These are phyloP conservation scores for Nissolia schottii DNA, from an alignment of 306 rosid genomes.

Conservation along the genomic window DNA sequence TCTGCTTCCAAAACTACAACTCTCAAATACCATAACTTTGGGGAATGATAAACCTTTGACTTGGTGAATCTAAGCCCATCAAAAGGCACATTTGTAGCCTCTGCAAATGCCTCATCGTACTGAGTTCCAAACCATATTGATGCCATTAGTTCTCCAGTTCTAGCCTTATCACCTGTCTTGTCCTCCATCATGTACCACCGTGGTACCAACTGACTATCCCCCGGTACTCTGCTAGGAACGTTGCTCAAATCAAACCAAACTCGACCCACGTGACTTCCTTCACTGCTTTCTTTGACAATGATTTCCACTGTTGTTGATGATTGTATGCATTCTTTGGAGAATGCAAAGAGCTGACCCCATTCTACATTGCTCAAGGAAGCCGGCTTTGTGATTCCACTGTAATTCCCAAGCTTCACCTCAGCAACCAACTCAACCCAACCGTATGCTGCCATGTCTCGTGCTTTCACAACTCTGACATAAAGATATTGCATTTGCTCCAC, in stretches of 20 bases:
- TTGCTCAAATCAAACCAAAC: background rate
- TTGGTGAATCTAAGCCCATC: background rate
- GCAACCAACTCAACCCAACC: background rate
- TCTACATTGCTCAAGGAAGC: background rate
- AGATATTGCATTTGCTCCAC: too few relatives aligned
- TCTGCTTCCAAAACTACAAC: background rate
- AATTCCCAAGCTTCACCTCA: background rate
- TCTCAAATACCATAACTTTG: conserved; percentile 10
- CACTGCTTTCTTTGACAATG: background rate
- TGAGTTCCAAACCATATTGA: background rate
- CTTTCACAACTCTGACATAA: background rate
- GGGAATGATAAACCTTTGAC: background rate
- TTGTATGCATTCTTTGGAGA: background rate
- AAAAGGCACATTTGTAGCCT: background rate
- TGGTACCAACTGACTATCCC: background rate
- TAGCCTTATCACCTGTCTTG: background rate
- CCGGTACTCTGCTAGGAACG: background rate
- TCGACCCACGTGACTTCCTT: background rate
- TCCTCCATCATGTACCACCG: background rate
- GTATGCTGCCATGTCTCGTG: background rate
- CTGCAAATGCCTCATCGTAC: background rate
- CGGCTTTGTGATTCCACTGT: background rate
- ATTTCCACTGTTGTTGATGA: background rate
- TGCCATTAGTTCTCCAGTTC: background rate
- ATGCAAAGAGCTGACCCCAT: background rate